Base-by-base conservation (phyloP, 768 basidiomycete genomes). In the Phallus indusiatus region DNA sequence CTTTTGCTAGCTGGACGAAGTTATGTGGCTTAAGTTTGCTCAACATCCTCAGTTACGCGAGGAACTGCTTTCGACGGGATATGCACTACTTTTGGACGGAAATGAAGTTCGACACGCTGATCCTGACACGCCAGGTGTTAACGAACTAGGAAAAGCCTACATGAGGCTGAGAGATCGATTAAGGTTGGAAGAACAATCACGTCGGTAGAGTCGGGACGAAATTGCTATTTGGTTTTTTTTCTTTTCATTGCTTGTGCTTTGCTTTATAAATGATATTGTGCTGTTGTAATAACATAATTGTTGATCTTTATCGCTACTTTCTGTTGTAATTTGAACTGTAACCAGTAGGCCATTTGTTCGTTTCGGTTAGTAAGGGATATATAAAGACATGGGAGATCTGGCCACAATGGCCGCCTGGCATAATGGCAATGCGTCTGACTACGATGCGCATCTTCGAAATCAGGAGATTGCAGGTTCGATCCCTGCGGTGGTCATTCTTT, bases 401-500 rank as follows among this genome's bases (percentile, higher is more conserved):
- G 37, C 2, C 8, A 21, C 18, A 36, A 16, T 34, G 56, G 56
- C 56, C 56, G 56, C 56, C 56, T 58, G 56, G 56, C 56, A 58
- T 58, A 58, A 58, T 58, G 56, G 56, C 56, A 58, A 52, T 58
- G 56, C 56, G 56, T 58, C 56, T 58, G 56, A 58, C 56, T 58
- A 58, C 56, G 56, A 58, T 58, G 56, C 56, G 56, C 33, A 58
- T 52, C 21, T 35, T 50, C 49, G 48, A n/a, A 58, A 63, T 63
- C 86, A 88, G 85, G 86, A 88, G 86, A 86, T 88, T 87, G 86
- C 84, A 88, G 85, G 87, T 88, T 88, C 86, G 85, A 88, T 78
- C 81, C 86, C 85, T 89, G 85, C 83, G 82, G 84, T 84, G 86
- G 84, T 87, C 85, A 86, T 67, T 61, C 50, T 56, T 62, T 61